Base-by-base conservation (phyloP, 169 alveolate species). In the Cytauxzoon felis region DNA sequence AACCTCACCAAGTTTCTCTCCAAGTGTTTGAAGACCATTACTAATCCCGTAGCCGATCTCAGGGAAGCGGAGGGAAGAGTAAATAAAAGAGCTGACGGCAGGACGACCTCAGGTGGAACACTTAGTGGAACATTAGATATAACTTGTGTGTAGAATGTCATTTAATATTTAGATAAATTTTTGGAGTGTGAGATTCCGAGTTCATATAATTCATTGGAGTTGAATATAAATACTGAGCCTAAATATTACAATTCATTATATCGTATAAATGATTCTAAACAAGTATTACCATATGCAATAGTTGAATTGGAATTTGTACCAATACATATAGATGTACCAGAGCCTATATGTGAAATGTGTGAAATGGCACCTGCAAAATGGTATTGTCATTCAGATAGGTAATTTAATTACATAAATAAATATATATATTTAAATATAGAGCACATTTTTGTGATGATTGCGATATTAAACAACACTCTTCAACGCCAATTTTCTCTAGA, bases 381-480 rank as follows among this genome's bases (percentile, higher is more conserved):
- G 60, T 89, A 86, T 78, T 89, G 94, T 72, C 91, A 71, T 33
- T 80, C 94, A 0, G 94, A 89, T 65, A 73, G 69, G 84, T 73
- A 43, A 5, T 67, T 49, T n/a, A 51, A 0, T 5, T 24, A 27
- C 19, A 1, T 5, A 32, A 48, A n/a, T n/a, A 9, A 40, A 18
- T 36, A 18, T 19, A 2, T 2, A 8, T 0, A 54, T 2, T 8
- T 26, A 11, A 9, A 19, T 33, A 30, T 51, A 81, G 88, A 48
- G 96, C 92, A 0, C 95, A 92, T 58, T 88, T 92, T 51, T 92
- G 96, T 65, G 87, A 87, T 38, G 76, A 59, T 30, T 92, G 96
- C 58, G 96, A 92, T 61, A 87, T 79, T 36, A 57, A 62, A 26
- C 92, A 91, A 50, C 96, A 92, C 66, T 70, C 91, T 0, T 66